These are phyloP conservation scores for Gleditsia sinensis DNA, from an alignment of 306 rosid genomes.

Conservation along the genomic window DNA sequence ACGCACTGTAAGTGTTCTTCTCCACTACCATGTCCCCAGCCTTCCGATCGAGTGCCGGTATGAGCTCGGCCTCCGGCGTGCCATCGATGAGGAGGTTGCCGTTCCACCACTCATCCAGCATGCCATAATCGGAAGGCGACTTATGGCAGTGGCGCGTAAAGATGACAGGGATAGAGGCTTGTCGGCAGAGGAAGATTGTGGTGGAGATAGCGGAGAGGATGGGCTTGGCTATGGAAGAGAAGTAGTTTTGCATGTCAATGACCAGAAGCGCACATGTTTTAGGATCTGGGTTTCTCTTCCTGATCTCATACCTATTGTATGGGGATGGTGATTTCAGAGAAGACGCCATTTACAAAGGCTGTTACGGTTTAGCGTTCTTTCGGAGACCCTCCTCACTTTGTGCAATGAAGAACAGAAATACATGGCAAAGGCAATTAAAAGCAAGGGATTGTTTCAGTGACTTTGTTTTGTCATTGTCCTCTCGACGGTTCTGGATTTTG, in stretches of 20 bases:
- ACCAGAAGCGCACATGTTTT: conserved; percentile 58
- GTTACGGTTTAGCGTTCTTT: background rate
- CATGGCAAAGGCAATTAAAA: too few relatives aligned
- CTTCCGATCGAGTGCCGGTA: conserved; percentile 41
- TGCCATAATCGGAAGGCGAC: conserved; percentile 49
- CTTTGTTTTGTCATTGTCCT: too few relatives aligned
- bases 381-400: too few relatives aligned
- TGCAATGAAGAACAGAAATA: too few relatives aligned
- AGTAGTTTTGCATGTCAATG: conserved; percentile 69
- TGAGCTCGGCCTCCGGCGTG: conserved; percentile 52
- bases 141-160: conserved; percentile 78
- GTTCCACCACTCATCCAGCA: conserved; percentile 73
- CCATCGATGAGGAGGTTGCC: conserved; percentile 65
- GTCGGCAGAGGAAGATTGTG: conserved; percentile 63
- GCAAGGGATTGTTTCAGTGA: too few relatives aligned
- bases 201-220: conserved; percentile 57
- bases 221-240: conserved; percentile 53
- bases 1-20: conserved; percentile 68
- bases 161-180: conserved; percentile 62
- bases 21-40: conserved; percentile 46
- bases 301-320: conserved; percentile 54
- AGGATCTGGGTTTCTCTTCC: conserved; percentile 57
- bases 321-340: background rate
- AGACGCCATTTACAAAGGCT: conserved; percentile 9
- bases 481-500: too few relatives aligned